Evolutionary conservation across 176 grass and related monocot genomes (phyloP), one percentile per base, ranked within the genome.

Genomic region (Eleusine indica): DNA sequence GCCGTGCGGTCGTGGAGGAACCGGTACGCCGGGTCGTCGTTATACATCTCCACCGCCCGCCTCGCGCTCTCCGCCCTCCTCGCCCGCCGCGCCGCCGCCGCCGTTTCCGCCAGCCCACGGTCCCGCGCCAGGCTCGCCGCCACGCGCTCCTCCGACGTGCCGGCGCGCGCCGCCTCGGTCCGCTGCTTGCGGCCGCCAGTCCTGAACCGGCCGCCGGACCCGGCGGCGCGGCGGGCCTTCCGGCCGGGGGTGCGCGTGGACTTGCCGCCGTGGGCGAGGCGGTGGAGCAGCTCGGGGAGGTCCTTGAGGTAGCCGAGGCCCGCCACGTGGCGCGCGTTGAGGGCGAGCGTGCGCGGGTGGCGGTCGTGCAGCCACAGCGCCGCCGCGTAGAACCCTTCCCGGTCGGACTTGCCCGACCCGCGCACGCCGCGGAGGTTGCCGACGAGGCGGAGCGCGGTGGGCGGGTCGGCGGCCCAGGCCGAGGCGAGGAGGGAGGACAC

Each of bases 241-340:
- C 85, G 90, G 32, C 85, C 84, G 19, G 92, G 79, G 0, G 80
- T 90, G 41, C 90, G 61, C 14, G 82, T 94, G 32, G 90, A 86
- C 43, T 15, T 61, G 1, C 68, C 88, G 18, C 90, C 90, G 60
- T 90, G 80, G 19, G 92, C 63, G 69, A 98, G 70, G 29, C 93
- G 89, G 83, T 95, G 88, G 65, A 98, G 91, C 21, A 98, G 74
- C 96, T 98, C 93, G 22, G 93, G 93, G 69, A 98, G 80, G 85
- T 98, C 96, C 93, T 98, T 98, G 74, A 98, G 77, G 72, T 98
- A 98, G 0, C 96, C 93, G 57, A 98, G 94, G 1, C 77, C 66
- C 16, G 89, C 77, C 32, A 95, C 63, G 7, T 83, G 64, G 1
- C 70, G 67, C 66, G 86, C 75, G 86, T 98, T 98, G 65, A 91